A percentile compares a stretch with the other conserved stretches of the same genome.
Evolutionary conservation across 2,329 filamentous ascomycete species (phyloP).

Genomic region (Ophiostoma angusticollis): DNA sequence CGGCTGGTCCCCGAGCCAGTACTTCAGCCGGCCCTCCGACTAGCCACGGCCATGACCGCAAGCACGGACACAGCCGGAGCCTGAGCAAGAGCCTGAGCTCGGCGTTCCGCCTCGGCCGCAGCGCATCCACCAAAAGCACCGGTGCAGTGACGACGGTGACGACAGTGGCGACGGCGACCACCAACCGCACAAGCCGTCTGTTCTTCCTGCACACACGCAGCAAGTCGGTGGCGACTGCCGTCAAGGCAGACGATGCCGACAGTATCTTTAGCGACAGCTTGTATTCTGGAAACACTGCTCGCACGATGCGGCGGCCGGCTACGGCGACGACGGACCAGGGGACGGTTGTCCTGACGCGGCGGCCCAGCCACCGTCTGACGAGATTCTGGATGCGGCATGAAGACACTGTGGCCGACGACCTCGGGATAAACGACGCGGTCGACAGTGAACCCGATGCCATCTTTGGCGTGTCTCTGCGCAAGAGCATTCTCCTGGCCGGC

Average conservation of each 20-base stretch:
- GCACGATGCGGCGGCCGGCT: background rate
- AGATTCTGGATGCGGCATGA: background rate
- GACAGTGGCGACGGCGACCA: background rate
- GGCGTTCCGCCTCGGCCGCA: no score
- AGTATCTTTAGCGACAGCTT: no score
- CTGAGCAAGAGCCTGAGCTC: no score
- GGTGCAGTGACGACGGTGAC: background rate
- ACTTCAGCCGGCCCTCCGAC: no score
- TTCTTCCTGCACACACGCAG: slow-evolving; percentile 10
- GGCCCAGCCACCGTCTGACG: background rate
- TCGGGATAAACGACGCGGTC: slow-evolving; percentile 9
- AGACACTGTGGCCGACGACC: slow-evolving; percentile 1
- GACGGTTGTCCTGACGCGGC: slow-evolving; percentile 7
- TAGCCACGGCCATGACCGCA: no score
- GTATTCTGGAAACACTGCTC: no score
- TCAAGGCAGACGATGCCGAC: background rate
- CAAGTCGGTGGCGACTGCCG: background rate
- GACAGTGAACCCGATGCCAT: slow-evolving; percentile 19
- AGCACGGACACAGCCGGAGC: no score
- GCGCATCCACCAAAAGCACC: no score
- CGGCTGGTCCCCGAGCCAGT: no score
- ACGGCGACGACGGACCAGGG: no score
- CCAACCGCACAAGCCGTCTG: background rate
- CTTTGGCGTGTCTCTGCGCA: slow-evolving; percentile 28
- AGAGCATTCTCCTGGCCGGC: slow-evolving; percentile 27